Evolutionary conservation across 257 asterid species (phyloP).

Genomic region (Jacaranda copaia): DNA sequence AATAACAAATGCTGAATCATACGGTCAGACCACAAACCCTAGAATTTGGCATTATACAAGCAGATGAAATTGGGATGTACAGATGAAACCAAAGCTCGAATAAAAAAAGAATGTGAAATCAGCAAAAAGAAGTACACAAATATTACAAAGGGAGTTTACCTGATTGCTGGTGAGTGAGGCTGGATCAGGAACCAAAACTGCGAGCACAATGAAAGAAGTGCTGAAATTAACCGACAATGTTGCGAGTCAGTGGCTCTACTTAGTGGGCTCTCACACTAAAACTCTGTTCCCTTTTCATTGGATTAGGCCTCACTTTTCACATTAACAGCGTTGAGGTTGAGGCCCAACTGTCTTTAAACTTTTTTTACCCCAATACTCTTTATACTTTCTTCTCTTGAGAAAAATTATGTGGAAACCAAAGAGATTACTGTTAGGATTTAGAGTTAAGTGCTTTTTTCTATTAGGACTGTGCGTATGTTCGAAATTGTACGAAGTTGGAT

Average conservation of each 20-base stretch:
- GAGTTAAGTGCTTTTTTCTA: too few relatives aligned
- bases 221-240: background rate
- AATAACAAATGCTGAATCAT: background rate
- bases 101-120: background rate
- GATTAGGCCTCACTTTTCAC: background rate
- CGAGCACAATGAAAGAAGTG: background rate
- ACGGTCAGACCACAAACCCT: slow-evolving; percentile 9
- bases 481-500: too few relatives aligned
- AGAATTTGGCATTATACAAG: background rate
- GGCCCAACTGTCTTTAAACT: background rate
- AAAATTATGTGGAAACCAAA: too few relatives aligned
- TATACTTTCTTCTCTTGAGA: too few relatives aligned
- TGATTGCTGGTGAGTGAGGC: background rate
- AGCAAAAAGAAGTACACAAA: background rate
- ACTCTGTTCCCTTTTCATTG: background rate
- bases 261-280: background rate
- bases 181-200: background rate
- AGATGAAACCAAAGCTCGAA: background rate
- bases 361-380: too few relatives aligned
- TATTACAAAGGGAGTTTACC: background rate
- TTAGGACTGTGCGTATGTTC: too few relatives aligned
- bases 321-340: background rate
- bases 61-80: background rate
- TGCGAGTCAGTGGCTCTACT: background rate
- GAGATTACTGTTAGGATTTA: too few relatives aligned